Evolutionary conservation across 352 stramenopile species (phyloP).

Genomic region (Phytophthora capsici): DNA sequence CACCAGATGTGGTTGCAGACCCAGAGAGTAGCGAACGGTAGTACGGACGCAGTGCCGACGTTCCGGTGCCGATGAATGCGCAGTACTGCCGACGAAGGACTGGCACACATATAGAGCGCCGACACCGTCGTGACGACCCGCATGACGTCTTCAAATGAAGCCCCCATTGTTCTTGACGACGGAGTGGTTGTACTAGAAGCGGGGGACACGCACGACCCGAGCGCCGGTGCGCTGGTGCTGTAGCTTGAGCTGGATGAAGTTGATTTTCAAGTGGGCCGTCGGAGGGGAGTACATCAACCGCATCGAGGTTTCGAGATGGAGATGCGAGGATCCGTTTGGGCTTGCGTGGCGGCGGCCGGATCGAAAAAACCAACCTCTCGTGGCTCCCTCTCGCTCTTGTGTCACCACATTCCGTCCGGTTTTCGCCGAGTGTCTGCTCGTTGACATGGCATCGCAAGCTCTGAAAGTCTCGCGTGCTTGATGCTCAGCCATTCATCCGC

Average conservation of each 20-base stretch:
- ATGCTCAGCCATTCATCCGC: slow-evolving; percentile 20
- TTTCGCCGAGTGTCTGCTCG: slow-evolving; percentile 26
- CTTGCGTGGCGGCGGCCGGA: not conserved
- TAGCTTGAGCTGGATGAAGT: slow-evolving; percentile 27
- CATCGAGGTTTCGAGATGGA: too few relatives aligned
- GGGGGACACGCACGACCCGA: not conserved
- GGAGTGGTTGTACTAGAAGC: not conserved
- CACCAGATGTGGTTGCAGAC: slow-evolving; percentile 78
- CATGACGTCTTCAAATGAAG: slow-evolving; percentile 56
- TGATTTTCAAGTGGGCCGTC: slow-evolving; percentile 30
- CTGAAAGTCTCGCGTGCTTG: slow-evolving; percentile 18
- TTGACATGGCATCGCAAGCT: slow-evolving; percentile 15
- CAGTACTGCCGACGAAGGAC: slow-evolving; percentile 55
- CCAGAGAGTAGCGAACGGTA: slow-evolving; percentile 74
- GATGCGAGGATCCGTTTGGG: not conserved
- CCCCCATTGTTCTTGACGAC: slow-evolving; percentile 27
- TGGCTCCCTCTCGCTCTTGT: slow-evolving; percentile 16
- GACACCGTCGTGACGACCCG: slow-evolving; percentile 69
- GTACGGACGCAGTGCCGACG: slow-evolving; percentile 49
- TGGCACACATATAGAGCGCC: slow-evolving; percentile 77
- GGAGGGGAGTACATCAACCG: not conserved
- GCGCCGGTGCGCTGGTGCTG: slow-evolving; percentile 4
- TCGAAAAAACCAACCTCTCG: slow-evolving; percentile 11
- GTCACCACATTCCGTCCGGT: slow-evolving; percentile 12
- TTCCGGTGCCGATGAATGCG: slow-evolving; percentile 57